Evolutionary conservation across 2,329 filamentous ascomycete genomes (phyloP).

Genomic region (Verticillium dahliae): DNA sequence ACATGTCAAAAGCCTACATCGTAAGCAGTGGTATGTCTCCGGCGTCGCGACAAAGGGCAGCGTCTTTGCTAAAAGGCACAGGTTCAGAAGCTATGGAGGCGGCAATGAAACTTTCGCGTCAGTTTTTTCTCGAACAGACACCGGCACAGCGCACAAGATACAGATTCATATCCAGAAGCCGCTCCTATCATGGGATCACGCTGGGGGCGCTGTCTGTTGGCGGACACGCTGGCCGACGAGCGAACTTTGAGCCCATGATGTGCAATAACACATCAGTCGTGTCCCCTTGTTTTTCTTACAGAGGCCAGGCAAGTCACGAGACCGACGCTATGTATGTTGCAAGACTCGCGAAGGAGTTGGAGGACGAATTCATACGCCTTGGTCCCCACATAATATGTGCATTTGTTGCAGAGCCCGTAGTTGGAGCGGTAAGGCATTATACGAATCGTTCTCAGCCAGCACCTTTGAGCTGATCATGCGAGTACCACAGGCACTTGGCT

Average conservation of each 20-base stretch:
- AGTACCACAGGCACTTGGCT: constrained; percentile 25
- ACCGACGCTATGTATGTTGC: constrained; percentile 52
- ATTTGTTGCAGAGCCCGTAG: constrained; percentile 61
- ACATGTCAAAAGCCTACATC: constrained; percentile 30
- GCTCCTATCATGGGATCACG: constrained; percentile 69
- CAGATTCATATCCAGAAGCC: constrained; percentile 59
- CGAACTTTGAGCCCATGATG: constrained; percentile 57
- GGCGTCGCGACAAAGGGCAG: neutral
- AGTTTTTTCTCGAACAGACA: constrained; percentile 36
- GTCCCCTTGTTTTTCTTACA: constrained; percentile 61
- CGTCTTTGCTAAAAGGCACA: constrained; percentile 14
- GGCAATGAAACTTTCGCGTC: constrained; percentile 39
- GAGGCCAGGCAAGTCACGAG: constrained; percentile 31
- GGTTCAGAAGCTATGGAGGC: constrained; percentile 48
- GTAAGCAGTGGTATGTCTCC: constrained; percentile 12
- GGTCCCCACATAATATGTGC: constrained; percentile 39
- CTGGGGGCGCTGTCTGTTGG: constrained; percentile 60
- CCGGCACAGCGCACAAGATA: constrained; percentile 42
- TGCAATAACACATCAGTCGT: constrained; percentile 51
- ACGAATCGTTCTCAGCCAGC: neutral
- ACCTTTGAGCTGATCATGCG: neutral
- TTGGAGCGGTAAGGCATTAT: constrained; percentile 54
- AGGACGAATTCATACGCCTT: constrained; percentile 36
- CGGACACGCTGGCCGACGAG: constrained; percentile 53
- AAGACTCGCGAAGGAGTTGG: constrained; percentile 36